Base-by-base conservation (phyloP, 768 basidiomycete species). In the Lactarius hatsudake region DNA sequence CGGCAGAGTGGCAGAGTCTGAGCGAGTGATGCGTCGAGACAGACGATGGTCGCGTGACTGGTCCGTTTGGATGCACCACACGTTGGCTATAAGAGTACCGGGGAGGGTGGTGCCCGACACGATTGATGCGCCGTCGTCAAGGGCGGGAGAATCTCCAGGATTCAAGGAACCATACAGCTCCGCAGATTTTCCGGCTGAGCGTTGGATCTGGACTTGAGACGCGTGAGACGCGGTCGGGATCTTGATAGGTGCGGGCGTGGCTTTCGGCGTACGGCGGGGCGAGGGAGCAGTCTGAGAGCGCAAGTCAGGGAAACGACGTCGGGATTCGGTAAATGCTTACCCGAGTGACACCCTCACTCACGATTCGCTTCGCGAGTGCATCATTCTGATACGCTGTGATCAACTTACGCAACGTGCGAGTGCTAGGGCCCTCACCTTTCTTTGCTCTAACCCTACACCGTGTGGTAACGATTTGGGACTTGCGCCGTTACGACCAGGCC, bases 1-100 rank as follows among this genome's bases (percentile, higher is more conserved):
- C 7, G 71, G 71, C 13, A 71, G 43, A 6, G 69, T 71, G 17
- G 69, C 71, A 1, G 71, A 71, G 56, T 71, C 71, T 26, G 59
- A 32, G 6, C 71, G 71, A 20, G 69, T 64, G 23, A 67, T 67
- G 28, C 60, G 59, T 5, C 62, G 68, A 3, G 68, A 68, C n/a
- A 34, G n/a, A 9, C 59, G 58, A 30, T 63, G 43, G 26, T 71
- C 60, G 20, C 45, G 61, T 8, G 62, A 28, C 32, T 65, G 62
- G 23, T 66, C 63, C 36, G 62, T 15, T 5, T 63, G 60, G 26
- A 62, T 20, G 3, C 45, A 61, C 59, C 60, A 71, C 10, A 63
- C 45, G 40, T 55, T 63, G 15, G 62, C 56, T 53, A 64, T 45
- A 13, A 71, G 61, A 28, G 62, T 23, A n/a, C 60, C 70, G 12